Base-by-base conservation (phyloP, 2,329 filamentous ascomycete species). In the Phialocephala sp. region DNA sequence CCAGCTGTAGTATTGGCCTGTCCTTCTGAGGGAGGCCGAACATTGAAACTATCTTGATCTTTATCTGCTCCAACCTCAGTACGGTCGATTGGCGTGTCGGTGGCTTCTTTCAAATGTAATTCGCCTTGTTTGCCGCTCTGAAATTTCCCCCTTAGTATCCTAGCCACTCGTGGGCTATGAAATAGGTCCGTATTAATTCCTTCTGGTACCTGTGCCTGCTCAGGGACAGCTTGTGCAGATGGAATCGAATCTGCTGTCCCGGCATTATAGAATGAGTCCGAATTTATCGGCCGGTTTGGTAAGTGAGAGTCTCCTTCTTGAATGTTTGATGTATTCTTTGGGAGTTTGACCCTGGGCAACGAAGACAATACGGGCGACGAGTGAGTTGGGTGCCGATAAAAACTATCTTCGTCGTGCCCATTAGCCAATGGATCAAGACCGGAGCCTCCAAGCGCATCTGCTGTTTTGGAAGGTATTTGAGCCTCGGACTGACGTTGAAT, bases 151-250 rank as follows among this genome's bases (percentile, higher is more conserved):
- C 84, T 82, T 15, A 90, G 77, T 75, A 86, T 80, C 66, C 79
- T 82, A 35, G 86, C 84, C 22, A 89, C 84, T 62, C 81, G 82
- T 2, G 83, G 84, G 62, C 85, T 90, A 63, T 85, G 84, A 72
- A 91, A 91, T 0, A 90, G 76, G 69, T 87, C 83, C 5, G 83
- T 82, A 72, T 89, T 83, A 72, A 89, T 80, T 56, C 84, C 87
- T 61, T 87, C 84, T 4, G 86, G 81, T 18, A 84, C 66, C n/a
- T 84, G 80, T 20, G 83, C 79, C 63, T 81, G 75, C 59, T 78
- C 76, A 39, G 76, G 72, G 4, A 78, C 63, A 37, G 69, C 66
- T 50, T 73, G 68, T 6, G 64, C 63, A 27, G 58, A 72, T 64
- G 66, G 47, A 56, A 65, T 58, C 47, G 61, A 36, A 22, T 50